Conservation (phyloP, 495 filamentous ascomycete genomes). For the Aspergillus homomorphus region DNA sequence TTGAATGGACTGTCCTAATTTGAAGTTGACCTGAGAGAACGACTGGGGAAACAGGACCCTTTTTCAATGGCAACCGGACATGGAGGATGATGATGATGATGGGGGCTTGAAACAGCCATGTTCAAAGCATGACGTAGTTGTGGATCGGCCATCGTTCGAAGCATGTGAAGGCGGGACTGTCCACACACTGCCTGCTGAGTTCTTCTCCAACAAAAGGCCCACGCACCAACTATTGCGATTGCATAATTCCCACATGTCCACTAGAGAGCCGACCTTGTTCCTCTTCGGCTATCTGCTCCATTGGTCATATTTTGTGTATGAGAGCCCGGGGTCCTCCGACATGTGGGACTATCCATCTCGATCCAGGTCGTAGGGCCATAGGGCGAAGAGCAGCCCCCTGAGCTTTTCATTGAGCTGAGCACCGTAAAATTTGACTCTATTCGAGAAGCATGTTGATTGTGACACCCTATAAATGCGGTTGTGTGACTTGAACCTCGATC, state of each 20-base stretch:
- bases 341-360: background rate
- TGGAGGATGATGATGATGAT: conserved; percentile 1
- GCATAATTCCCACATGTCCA: background rate
- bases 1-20: background rate
- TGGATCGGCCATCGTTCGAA: background rate
- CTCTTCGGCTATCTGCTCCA: background rate
- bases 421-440: background rate
- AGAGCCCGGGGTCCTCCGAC: background rate
- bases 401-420: background rate
- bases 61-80: background rate
- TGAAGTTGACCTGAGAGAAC: background rate
- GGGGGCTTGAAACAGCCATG: background rate
- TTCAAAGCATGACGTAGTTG: conserved; percentile 5
- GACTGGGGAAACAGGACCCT: background rate
- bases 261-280: background rate
- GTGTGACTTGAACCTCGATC: background rate
- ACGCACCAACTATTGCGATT: background rate
- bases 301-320: background rate
- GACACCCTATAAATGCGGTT: background rate
- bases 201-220: background rate
- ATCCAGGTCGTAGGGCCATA: background rate
- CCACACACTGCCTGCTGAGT: background rate
- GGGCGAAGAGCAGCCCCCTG: background rate
- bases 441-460: background rate
- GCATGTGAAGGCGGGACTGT: conserved; percentile 2